These are phyloP conservation scores for Pseudozyma thailandica DNA, from an alignment of 1,284 basidiomycete species.

Conservation along the genomic window DNA sequence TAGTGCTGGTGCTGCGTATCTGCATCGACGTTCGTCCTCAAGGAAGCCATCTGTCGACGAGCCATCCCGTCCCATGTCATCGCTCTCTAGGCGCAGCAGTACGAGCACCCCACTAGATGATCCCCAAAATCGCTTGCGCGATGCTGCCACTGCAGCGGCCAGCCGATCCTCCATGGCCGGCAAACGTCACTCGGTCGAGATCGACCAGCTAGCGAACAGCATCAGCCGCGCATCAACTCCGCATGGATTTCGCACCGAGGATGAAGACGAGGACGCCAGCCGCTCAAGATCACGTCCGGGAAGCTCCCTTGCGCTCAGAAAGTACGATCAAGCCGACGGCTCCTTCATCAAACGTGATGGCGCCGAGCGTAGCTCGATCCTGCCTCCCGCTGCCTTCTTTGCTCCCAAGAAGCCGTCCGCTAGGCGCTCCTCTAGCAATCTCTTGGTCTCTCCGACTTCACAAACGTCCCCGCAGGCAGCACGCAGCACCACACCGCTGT, in stretches of 20 bases:
- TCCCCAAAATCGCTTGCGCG: conserved; percentile 22
- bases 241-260: conserved; percentile 23
- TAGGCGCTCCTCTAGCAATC: conserved; percentile 23
- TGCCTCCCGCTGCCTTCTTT: conserved; percentile 57
- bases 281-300: conserved; percentile 11
- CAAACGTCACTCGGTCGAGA: conserved; percentile 30
- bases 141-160: conserved; percentile 41
- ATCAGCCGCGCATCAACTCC: conserved; percentile 34
- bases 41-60: conserved; percentile 26
- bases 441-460: conserved; percentile 11
- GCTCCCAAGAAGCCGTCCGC: conserved; percentile 46
- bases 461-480: not conserved
- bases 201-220: conserved; percentile 26
- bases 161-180: conserved; percentile 18
- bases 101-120: conserved; percentile 14
- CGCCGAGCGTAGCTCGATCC: conserved; percentile 37
- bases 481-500: conserved; percentile 32
- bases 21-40: conserved; percentile 12
- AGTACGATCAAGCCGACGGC: conserved; percentile 19
- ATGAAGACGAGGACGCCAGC: conserved; percentile 16
- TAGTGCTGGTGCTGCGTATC: not conserved
- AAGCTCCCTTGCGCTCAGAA: conserved; percentile 23
- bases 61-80: conserved; percentile 15
- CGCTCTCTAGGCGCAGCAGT: conserved; percentile 29
- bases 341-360: conserved; percentile 39